These are phyloP conservation scores for Pleurotus eryngii DNA, from an alignment of 768 basidiomycete genomes.

Conservation along the genomic window DNA sequence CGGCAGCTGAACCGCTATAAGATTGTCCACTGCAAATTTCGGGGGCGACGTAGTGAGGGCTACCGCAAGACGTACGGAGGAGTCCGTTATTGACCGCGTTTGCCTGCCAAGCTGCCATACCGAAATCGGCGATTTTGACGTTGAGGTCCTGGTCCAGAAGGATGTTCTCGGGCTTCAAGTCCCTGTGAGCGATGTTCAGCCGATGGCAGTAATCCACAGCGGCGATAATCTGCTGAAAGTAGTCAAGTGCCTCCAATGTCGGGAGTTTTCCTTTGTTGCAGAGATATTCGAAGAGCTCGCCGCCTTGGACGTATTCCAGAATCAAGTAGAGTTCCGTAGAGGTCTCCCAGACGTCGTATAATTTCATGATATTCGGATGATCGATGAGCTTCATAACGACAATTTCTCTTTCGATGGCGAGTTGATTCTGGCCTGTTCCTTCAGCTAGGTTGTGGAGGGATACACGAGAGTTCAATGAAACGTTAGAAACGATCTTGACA, in stretches of 20 bases:
- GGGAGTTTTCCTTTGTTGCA: slow-evolving; percentile 74
- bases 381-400: slow-evolving; percentile 97
- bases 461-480: slow-evolving; percentile 59
- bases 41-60: slow-evolving; percentile 93
- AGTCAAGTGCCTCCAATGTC: slow-evolving; percentile 69
- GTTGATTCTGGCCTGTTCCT: slow-evolving; percentile 71
- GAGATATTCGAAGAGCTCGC: slow-evolving; percentile 92
- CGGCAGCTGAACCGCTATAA: slow-evolving; percentile 85
- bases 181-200: slow-evolving; percentile 93
- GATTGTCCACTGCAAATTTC: slow-evolving; percentile 82
- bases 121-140: slow-evolving; percentile 95
- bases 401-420: slow-evolving; percentile 89
- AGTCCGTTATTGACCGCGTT: slow-evolving; percentile 36
- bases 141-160: slow-evolving; percentile 79
- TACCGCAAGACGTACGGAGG: slow-evolving; percentile 85
- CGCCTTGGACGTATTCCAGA: slow-evolving; percentile 92
- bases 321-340: slow-evolving; percentile 85
- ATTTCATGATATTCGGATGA: slow-evolving; percentile 90
- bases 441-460: slow-evolving; percentile 69
- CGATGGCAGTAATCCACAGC: slow-evolving; percentile 91
- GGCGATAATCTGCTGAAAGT: slow-evolving; percentile 92
- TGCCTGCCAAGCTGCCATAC: slow-evolving; percentile 94
- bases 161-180: slow-evolving; percentile 93
- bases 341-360: slow-evolving; percentile 98
- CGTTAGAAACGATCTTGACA: slow-evolving; percentile 90